These are phyloP conservation scores for Xanthoconium purpureum DNA, from an alignment of 768 basidiomycete genomes.

Conservation along the genomic window DNA sequence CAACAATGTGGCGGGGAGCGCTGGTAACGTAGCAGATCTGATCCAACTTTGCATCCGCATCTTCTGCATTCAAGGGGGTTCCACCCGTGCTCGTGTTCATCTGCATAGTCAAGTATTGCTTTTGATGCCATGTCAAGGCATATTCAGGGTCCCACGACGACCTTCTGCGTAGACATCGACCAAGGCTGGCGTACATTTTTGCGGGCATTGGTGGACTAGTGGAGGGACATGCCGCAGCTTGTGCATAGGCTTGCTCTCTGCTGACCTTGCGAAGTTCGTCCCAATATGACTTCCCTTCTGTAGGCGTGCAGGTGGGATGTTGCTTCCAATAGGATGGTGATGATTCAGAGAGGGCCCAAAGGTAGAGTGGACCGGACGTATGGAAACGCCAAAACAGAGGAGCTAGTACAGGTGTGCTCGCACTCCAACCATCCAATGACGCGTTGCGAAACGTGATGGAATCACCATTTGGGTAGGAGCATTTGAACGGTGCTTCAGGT, in stretches of 20 bases:
- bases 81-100: slow-evolving; percentile 39
- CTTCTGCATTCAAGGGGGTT: slow-evolving; percentile 50
- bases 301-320: slow-evolving; percentile 37
- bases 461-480: slow-evolving; percentile 40
- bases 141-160: slow-evolving; percentile 63
- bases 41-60: slow-evolving; percentile 39
- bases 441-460: slow-evolving; percentile 47
- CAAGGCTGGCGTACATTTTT: slow-evolving; percentile 31
- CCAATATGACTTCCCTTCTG: slow-evolving; percentile 56
- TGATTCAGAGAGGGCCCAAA: slow-evolving; percentile 54
- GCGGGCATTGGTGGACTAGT: slow-evolving; percentile 22
- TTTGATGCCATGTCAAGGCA: slow-evolving; percentile 64
- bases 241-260: slow-evolving; percentile 33
- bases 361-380: slow-evolving; percentile 50
- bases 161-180: slow-evolving; percentile 53
- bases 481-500: slow-evolving; percentile 43
- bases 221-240: slow-evolving; percentile 16
- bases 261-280: slow-evolving; percentile 48
- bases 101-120: slow-evolving; percentile 56
- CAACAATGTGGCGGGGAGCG: slow-evolving; percentile 51
- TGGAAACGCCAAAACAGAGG: slow-evolving; percentile 68
- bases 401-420: slow-evolving; percentile 42
- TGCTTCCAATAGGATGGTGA: slow-evolving; percentile 55
- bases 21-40: slow-evolving; percentile 53
- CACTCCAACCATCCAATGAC: slow-evolving; percentile 42